A percentile compares a stretch with the other conserved stretches of the same genome.
phyloP scores from a whole-genome alignment of 163 green algal species.

The Chloromonas sp. region DNA sequence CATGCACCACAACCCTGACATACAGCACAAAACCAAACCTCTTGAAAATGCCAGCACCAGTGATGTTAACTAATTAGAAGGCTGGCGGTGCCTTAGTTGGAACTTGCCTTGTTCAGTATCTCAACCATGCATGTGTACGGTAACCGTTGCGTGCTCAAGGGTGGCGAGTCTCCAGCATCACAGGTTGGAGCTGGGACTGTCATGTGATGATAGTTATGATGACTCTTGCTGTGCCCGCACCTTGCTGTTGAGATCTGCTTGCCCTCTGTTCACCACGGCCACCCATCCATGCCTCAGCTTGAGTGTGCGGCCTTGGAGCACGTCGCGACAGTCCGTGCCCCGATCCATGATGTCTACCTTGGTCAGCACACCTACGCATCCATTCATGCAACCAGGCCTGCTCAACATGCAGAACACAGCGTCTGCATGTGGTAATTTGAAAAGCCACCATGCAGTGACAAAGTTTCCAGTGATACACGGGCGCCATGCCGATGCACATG shows the following conservation, averaged over 20 bases:
- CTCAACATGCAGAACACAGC: not conserved
- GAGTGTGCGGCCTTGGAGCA: slow-evolving; percentile 67
- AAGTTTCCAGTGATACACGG: no score
- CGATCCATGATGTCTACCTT: slow-evolving; percentile 98
- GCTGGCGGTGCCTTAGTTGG: not conserved
- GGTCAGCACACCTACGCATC: slow-evolving; percentile 74
- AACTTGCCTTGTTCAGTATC: not conserved
- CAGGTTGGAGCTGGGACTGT: no score
- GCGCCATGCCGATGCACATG: not conserved
- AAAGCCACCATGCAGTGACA: no score
- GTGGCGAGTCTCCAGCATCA: no score
- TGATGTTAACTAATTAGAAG: not conserved
- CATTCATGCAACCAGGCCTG: not conserved
- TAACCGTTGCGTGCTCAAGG: no score
- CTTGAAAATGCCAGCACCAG: not conserved
- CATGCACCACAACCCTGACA: not conserved
- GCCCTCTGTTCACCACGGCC: slow-evolving; percentile 88
- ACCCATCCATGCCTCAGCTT: slow-evolving; percentile 87
- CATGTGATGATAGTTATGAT: not conserved
- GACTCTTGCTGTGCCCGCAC: slow-evolving; percentile 19
- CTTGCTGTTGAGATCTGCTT: slow-evolving; percentile 84
- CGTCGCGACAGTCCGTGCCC: slow-evolving; percentile 80
- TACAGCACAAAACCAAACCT: not conserved
- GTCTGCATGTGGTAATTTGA: not conserved
- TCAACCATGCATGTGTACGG: no score